Conservation (phyloP, 306 rosid species). For the Vigna mungo region DNA sequence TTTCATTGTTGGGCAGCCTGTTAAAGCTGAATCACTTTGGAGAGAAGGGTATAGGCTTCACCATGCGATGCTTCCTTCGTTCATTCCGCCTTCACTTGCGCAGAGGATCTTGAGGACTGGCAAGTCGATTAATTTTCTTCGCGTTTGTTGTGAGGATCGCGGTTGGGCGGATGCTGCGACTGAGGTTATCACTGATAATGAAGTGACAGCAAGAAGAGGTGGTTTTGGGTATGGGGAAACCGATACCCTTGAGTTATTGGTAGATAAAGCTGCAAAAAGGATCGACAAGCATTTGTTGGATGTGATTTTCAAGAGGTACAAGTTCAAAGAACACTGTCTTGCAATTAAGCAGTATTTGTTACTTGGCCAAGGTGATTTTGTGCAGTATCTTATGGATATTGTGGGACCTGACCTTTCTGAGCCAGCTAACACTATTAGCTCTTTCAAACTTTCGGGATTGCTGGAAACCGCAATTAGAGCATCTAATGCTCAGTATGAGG, state of each 20-base stretch:
- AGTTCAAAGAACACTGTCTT: slow-evolving; percentile 95
- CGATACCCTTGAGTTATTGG: slow-evolving; percentile 89
- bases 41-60: slow-evolving; percentile 94
- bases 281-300: slow-evolving; percentile 90
- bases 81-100: slow-evolving; percentile 90
- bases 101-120: slow-evolving; percentile 93
- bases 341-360: slow-evolving; percentile 91
- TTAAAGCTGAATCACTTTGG: slow-evolving; percentile 98
- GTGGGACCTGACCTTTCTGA: slow-evolving; percentile 97
- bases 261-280: slow-evolving; percentile 92
- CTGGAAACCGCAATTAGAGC: slow-evolving; percentile 91
- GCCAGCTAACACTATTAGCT: slow-evolving; percentile 93
- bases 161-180: slow-evolving; percentile 93
- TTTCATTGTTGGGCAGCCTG: slow-evolving; percentile 86
- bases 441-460: slow-evolving; percentile 89
- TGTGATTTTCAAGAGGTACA: slow-evolving; percentile 79
- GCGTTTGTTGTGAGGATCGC: slow-evolving; percentile 94
- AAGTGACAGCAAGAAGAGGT: slow-evolving; percentile 76
- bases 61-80: slow-evolving; percentile 90
- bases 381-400: slow-evolving; percentile 93
- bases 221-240: slow-evolving; percentile 94
- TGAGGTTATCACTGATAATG: slow-evolving; percentile 79
- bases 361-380: slow-evolving; percentile 98
- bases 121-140: slow-evolving; percentile 93
- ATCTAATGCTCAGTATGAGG: slow-evolving; percentile 96